Evolutionary conservation across 108 stramenopile genomes (phyloP), one percentile per base, ranked within the genome.

Genomic region (Skeletonema marinoi): DNA sequence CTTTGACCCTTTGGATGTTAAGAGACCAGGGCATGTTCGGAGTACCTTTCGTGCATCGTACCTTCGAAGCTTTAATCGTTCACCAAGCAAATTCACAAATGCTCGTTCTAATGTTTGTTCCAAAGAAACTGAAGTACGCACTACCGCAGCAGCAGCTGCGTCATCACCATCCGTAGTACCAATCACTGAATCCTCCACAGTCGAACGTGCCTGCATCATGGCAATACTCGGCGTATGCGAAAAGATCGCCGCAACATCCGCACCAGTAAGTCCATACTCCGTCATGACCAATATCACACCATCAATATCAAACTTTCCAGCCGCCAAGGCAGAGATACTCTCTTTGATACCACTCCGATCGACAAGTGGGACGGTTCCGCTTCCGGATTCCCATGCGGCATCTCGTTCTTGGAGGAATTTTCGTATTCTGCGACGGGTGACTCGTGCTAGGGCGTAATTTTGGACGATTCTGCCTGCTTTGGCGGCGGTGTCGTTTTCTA

Each of bases 1-100:
- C 36, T 70, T 68, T 6, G 92, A 91, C 30, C 92, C 92, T 56
- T 80, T 66, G 56, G 82, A 85, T 11, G 88, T 87, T 29, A 93
- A 77, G 3, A 93, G 73, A 17, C 89, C 88, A 11, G 92, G 85
- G 13, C 87, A 87, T 39, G 67, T 71, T 39, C 92, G 71, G 19
- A 93, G 60, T 5, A 93, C 82, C 81, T 93, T 88, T 31, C 38
- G 44, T 0, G 92, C 92, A 68, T 93, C 92, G 68, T 91, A 93
- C 69, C 75, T 80, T 35, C 92, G 76, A 25, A 93, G 75, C 25
- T 73, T 56, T 13, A 93, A 73, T 4, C 82, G 84, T 2, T 65
- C 65, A 32, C 85, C 66, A 6, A 93, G 74, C 36, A 91, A 29
- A 12, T 75, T 78, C 1, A 64, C 32, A 48, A 93, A 73, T 3